Conservation (phyloP, 2,329 filamentous ascomycete species). For the Hypomyces perniciosus region DNA sequence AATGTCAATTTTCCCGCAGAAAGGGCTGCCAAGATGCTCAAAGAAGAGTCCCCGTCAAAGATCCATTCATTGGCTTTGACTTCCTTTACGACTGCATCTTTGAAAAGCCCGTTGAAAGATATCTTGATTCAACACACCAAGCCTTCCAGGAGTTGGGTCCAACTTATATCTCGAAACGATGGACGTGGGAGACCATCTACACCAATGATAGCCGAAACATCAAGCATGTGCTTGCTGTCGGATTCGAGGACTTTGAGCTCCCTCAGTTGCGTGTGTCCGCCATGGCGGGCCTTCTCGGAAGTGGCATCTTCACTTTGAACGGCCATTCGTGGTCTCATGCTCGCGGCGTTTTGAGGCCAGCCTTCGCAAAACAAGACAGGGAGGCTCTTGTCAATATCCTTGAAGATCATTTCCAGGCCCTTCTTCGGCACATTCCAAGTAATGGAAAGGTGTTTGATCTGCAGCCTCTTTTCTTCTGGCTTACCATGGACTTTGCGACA, state of each 20-base stretch:
- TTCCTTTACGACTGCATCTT: slow-evolving; percentile 29
- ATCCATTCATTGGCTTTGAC: slow-evolving; percentile 30
- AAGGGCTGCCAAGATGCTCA: slow-evolving; percentile 20
- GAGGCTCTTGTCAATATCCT: slow-evolving; percentile 21
- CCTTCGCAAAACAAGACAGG: slow-evolving; percentile 30
- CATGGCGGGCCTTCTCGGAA: slow-evolving; percentile 36
- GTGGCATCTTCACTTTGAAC: slow-evolving; percentile 44
- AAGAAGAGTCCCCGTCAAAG: slow-evolving; percentile 21
- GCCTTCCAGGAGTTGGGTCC: slow-evolving; percentile 24
- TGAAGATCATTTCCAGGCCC: slow-evolving; percentile 30
- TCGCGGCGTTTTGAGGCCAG: slow-evolving; percentile 29
- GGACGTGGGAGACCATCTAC: slow-evolving; percentile 29
- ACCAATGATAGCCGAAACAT: slow-evolving; percentile 46
- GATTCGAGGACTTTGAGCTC: slow-evolving; percentile 45
- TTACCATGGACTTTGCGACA: slow-evolving; percentile 41
- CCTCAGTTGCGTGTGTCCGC: slow-evolving; percentile 30
- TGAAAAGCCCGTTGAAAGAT: slow-evolving; percentile 18
- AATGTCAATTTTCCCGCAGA: slow-evolving; percentile 15
- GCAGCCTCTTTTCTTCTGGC: slow-evolving; percentile 40
- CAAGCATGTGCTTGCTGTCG: slow-evolving; percentile 47
- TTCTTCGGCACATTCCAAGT: slow-evolving; percentile 30
- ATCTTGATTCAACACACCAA: slow-evolving; percentile 23
- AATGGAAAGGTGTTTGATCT: slow-evolving; percentile 31
- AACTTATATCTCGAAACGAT: slow-evolving; percentile 28
- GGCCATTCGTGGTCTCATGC: slow-evolving; percentile 42